These are phyloP conservation scores for Lepiota brunneoincarnata DNA, from an alignment of 768 basidiomycete species.

Conservation along the genomic window DNA sequence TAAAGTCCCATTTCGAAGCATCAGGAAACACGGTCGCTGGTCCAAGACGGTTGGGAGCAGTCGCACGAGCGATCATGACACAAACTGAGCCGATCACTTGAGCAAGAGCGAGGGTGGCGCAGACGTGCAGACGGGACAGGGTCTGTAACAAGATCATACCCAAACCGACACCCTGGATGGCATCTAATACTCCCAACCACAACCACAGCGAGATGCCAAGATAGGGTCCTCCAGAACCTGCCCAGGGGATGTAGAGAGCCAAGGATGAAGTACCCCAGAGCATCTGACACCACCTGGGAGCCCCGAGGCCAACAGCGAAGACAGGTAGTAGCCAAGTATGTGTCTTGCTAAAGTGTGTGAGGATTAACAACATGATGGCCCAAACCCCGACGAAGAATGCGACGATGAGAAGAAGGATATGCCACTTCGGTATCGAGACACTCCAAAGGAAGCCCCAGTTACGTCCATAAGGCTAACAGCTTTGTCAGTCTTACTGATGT, in stretches of 20 bases:
- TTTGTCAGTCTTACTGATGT: constrained; percentile 11
- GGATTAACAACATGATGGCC: constrained; percentile 67
- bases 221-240: constrained; percentile 80
- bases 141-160: constrained; percentile 89
- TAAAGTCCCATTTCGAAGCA: constrained; percentile 87
- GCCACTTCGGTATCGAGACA: constrained; percentile 78
- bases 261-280: constrained; percentile 95
- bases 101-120: constrained; percentile 87
- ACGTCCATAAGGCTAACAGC: constrained; percentile 76
- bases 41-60: constrained; percentile 86
- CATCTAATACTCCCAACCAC: constrained; percentile 93
- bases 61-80: constrained; percentile 91
- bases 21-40: constrained; percentile 92
- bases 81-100: constrained; percentile 88
- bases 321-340: constrained; percentile 96
- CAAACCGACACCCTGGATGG: constrained; percentile 90
- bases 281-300: constrained; percentile 97
- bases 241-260: constrained; percentile 93
- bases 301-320: constrained; percentile 92
- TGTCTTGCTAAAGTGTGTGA: constrained; percentile 87
- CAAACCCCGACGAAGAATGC: constrained; percentile 88
- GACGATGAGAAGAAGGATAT: constrained; percentile 75
- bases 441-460: constrained; percentile 96
- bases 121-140: constrained; percentile 89
- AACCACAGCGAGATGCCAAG: constrained; percentile 89